Percentiles rank a stretch among this genome's conserved stretches.
Conservation (phyloP, 257 asterid genomes). For the Solanum arcanum region DNA sequence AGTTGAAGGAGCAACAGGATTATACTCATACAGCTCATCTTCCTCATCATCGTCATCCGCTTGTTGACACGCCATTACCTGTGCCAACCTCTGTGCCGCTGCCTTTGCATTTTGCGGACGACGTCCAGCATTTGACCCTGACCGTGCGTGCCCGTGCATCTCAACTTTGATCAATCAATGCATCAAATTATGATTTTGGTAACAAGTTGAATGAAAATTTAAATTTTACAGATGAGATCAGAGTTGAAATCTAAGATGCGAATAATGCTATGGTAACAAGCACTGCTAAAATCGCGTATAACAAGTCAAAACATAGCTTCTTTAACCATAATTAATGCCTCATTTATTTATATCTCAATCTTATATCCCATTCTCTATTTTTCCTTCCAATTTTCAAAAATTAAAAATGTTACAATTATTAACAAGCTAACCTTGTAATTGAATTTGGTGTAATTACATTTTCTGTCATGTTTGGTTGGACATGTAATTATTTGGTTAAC, state of each 20-base stretch:
- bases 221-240: background rate
- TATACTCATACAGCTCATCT: constrained; percentile 54
- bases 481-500: too few relatives aligned
- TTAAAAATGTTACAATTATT: background rate
- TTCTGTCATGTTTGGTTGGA: too few relatives aligned
- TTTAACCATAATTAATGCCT: background rate
- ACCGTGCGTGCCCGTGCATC: constrained; percentile 15
- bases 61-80: constrained; percentile 69
- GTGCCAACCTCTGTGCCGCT: constrained; percentile 89
- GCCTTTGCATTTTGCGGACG: constrained; percentile 69
- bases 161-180: background rate
- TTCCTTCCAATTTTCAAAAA: background rate
- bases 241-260: background rate
- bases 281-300: background rate
- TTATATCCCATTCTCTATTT: background rate
- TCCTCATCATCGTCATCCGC: constrained; percentile 64
- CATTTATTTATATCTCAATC: background rate
- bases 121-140: constrained; percentile 26
- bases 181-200: background rate
- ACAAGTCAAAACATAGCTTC: background rate
- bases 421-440: too few relatives aligned
- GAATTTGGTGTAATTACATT: too few relatives aligned
- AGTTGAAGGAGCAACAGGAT: constrained; percentile 32
- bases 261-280: background rate
- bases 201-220: background rate